phyloP scores from a whole-genome alignment of 805 yeast species.

The Sugiyamaella floridensis region DNA sequence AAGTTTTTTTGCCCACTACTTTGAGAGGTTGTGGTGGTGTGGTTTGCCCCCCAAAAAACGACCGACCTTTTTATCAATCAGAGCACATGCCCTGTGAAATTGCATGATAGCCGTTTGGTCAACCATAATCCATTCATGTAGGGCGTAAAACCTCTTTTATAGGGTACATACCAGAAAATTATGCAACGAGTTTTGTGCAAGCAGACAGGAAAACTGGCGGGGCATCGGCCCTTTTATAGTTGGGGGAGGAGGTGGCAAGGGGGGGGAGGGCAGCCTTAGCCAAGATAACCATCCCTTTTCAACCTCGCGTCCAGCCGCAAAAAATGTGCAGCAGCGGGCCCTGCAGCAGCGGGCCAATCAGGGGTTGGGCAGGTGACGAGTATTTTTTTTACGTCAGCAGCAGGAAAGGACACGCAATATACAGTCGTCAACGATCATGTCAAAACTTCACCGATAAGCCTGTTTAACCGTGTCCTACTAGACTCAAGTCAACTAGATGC shows the following conservation, averaged over 20 bases:
- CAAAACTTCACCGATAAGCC: too few species aligned
- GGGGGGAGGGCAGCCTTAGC: neutral
- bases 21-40: too few species aligned
- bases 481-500: too few species aligned
- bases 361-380: neutral
- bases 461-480: too few species aligned
- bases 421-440: neutral
- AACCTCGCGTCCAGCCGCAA: neutral
- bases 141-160: too few species aligned
- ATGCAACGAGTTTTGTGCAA: too few species aligned
- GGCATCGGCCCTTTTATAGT: neutral
- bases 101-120: too few species aligned
- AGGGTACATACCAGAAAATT: too few species aligned
- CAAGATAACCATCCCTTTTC: neutral
- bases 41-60: too few species aligned
- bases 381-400: neutral
- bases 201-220: neutral
- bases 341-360: neutral
- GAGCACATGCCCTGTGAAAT: too few species aligned
- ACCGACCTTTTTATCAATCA: too few species aligned
- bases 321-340: neutral
- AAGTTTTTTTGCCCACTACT: neutral
- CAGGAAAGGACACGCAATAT: neutral
- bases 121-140: too few species aligned
- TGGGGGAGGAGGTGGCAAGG: neutral